Evolutionary conservation across 208 protist genomes (phyloP), one percentile per base, ranked within the genome.

Genomic region (Crithidia bombi): DNA sequence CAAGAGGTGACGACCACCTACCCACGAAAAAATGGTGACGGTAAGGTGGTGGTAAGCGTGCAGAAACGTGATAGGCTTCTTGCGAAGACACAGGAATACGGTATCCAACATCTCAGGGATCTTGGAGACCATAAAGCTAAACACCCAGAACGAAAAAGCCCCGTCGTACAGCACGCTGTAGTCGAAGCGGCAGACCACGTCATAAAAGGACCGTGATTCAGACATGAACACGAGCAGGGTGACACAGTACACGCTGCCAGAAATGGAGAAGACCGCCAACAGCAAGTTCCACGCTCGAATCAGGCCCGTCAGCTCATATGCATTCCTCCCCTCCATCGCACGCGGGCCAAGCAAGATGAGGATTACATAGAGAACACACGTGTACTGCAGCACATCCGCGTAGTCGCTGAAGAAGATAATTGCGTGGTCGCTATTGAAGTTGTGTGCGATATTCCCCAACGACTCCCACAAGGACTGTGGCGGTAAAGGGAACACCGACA

Each of bases 11-110:
- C 74, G 62, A 15, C 79, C 90, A 0, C 89, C 89, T 51, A 86
- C 68, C 90, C 90, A 97, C 44, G 81, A 96, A 68, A 92, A 97
- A 33, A 96, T 68, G 2, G 87, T 56, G 15, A 92, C 90, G 14
- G 87, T 86, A 2, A 91, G 75, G 73, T 97, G 94, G 75, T 97
- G 92, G 67, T 87, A 90, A 73, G 73, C 88, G 59, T 94, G 83
- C 49, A 88, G 66, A 69, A 90, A 90, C 9, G 83, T 87, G 36
- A 91, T 76, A 3, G 75, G 79, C 65, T 89, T 87, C 76, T 88
- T 85, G 57, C 69, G 81, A 49, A 91, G 62, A 19, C 86, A 79
- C 2, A 89, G 74, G 52, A 91, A 94, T 32, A 80, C 83, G 12
- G 88, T 91, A 59, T 88, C 83, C 17, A 93, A 55, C 78, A 89